phyloP scores from a whole-genome alignment of 306 rosid genomes.

The Quercus bicolor region DNA sequence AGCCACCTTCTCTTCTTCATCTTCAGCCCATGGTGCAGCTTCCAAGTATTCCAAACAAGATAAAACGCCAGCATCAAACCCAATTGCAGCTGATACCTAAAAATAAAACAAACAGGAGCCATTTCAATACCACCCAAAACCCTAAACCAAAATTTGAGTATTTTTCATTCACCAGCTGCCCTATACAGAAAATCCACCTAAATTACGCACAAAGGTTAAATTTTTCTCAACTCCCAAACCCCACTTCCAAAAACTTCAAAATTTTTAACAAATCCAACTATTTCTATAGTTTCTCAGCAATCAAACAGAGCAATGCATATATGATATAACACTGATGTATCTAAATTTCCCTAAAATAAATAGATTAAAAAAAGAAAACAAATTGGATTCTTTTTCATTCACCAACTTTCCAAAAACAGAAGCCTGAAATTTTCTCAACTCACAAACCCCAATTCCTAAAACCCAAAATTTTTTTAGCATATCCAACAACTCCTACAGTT shows the following conservation, averaged over 20 bases:
- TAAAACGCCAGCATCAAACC: constrained; percentile 87
- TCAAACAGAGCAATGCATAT: background rate
- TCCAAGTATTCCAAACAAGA: constrained; percentile 97
- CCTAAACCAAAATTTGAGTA: constrained; percentile 3
- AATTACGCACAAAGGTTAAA: background rate
- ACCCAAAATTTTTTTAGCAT: background rate
- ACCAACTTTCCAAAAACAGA: background rate
- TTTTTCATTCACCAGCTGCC: background rate
- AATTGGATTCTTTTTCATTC: too few relatives aligned
- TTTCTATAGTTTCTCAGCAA: background rate
- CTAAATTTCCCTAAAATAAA: too few relatives aligned
- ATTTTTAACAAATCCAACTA: background rate
- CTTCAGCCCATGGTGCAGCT: constrained; percentile 98
- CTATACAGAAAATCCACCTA: background rate
- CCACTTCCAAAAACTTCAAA: background rate
- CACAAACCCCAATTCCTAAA: background rate
- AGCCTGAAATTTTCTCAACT: background rate
- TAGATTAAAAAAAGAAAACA: too few relatives aligned
- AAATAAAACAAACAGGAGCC: constrained; percentile 16
- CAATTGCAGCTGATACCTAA: constrained; percentile 93
- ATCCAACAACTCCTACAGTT: background rate
- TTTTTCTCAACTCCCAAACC: background rate
- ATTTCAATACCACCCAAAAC: constrained; percentile 4
- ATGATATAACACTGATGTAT: too few relatives aligned
- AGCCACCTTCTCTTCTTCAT: constrained; percentile 97